Conservation (phyloP, 2,329 filamentous ascomycete species). For the Trichoderma koningiopsis region DNA sequence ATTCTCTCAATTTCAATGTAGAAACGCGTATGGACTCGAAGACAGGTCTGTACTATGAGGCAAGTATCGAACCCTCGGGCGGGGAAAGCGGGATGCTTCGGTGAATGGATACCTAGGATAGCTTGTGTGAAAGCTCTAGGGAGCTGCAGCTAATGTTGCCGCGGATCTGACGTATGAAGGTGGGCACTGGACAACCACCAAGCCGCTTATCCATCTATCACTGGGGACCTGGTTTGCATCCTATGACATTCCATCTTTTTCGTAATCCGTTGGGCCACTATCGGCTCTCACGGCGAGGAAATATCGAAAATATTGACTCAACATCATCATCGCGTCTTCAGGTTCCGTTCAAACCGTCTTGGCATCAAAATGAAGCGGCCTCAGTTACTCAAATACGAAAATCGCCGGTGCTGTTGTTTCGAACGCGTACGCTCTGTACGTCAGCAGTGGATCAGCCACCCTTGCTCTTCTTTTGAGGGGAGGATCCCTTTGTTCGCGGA, state of each 20-base stretch:
- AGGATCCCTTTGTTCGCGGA: neutral
- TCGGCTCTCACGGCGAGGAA: neutral
- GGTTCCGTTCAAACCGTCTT: slow-evolving; percentile 19
- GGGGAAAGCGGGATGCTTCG: neutral
- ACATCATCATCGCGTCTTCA: neutral
- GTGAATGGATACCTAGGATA: neutral
- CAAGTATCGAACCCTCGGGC: neutral
- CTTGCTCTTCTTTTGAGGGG: slow-evolving; percentile 7
- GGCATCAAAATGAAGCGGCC: neutral
- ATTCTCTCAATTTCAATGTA: neutral
- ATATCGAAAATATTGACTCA: too few relatives aligned
- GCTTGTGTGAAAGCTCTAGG: neutral
- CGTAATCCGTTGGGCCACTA: neutral
- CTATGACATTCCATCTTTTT: neutral
- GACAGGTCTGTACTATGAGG: neutral
- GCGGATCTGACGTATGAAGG: slow-evolving; percentile 9
- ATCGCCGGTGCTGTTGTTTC: neutral
- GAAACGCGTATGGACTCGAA: neutral
- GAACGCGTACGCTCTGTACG: slow-evolving; percentile 21
- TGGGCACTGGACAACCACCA: neutral
- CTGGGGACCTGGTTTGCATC: neutral
- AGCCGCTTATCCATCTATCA: neutral
- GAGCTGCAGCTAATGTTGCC: neutral
- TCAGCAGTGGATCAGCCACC: slow-evolving; percentile 18
- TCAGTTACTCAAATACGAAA: slow-evolving; percentile 7